Conservation (phyloP, 306 rosid genomes). For the Ochetophila trinervis region DNA sequence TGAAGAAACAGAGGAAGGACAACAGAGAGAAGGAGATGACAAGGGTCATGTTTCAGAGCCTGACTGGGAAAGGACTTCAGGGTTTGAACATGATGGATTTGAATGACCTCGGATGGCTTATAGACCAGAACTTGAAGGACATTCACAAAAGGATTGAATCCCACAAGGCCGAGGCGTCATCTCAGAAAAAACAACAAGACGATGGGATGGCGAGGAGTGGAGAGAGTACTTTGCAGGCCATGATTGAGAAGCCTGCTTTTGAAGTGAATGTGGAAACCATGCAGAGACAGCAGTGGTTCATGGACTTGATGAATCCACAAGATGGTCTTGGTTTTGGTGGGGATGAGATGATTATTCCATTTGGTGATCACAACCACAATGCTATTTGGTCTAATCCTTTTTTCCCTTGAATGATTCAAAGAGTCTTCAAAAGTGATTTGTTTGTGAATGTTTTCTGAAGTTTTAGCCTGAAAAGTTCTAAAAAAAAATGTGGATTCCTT, state of each 20-base stretch:
- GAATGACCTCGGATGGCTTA: conserved; percentile 26
- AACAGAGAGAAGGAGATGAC: conserved; percentile 34
- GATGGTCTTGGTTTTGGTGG: conserved; percentile 17
- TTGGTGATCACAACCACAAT: conserved; percentile 9
- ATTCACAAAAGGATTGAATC: neutral
- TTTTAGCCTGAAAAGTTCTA: no score
- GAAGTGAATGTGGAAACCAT: conserved; percentile 7
- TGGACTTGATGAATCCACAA: conserved; percentile 13
- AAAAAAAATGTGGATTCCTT: no score
- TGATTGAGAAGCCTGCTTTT: neutral
- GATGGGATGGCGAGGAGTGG: no score
- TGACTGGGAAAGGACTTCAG: neutral
- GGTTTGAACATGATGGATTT: conserved; percentile 22
- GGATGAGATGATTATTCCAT: conserved; percentile 19
- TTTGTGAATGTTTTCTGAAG: no score
- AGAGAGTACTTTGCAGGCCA: neutral
- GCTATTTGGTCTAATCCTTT: conserved; percentile 21
- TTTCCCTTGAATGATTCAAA: conserved; percentile 12
- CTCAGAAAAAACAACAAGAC: no score
- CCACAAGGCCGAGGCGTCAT: no score
- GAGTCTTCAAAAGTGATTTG: no score
- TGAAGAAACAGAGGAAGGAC: conserved; percentile 26
- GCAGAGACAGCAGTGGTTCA: conserved; percentile 20
- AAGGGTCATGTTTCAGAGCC: conserved; percentile 20
- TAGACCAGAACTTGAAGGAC: conserved; percentile 27